A percentile compares a stretch with the other conserved stretches of the same genome.
phyloP scores from a whole-genome alignment of 78 protist species.

The Emiliania huxleyi region DNA sequence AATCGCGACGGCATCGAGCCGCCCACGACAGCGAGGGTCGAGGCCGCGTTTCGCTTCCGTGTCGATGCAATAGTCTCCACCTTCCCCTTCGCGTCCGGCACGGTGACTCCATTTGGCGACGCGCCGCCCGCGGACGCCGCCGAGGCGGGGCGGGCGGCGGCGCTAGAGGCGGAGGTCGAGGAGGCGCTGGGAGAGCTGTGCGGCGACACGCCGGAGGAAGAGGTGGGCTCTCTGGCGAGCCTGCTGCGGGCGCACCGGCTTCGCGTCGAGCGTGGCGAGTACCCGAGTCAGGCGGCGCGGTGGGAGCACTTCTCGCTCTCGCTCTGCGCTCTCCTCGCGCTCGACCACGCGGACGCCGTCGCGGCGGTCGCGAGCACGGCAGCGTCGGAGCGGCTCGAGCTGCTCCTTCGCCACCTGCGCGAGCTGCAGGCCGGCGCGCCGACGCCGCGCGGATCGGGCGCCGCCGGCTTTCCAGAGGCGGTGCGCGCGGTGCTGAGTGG shows the following conservation, averaged over 20 bases:
- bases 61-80: not conserved
- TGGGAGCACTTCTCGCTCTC: not conserved
- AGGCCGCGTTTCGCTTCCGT: not conserved
- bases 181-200: too few relatives aligned
- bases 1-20: not conserved
- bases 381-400: not conserved
- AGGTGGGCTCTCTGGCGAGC: not conserved
- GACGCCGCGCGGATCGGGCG: not conserved
- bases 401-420: not conserved
- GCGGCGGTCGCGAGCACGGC: not conserved
- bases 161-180: not conserved
- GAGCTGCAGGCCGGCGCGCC: not conserved
- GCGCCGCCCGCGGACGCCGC: not conserved
- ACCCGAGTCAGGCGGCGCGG: not conserved
- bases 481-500: not conserved
- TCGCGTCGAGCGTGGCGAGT: not conserved
- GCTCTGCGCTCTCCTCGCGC: not conserved
- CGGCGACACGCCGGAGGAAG: too few relatives aligned
- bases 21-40: not conserved
- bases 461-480: not conserved
- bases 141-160: not conserved
- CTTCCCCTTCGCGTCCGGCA: not conserved
- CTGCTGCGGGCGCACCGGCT: not conserved
- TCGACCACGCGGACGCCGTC: not conserved
- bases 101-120: not conserved